Evolutionary conservation across 768 basidiomycete genomes (phyloP), one percentile per base, ranked within the genome.

Genomic region (Pleurotus citrinopileatus): DNA sequence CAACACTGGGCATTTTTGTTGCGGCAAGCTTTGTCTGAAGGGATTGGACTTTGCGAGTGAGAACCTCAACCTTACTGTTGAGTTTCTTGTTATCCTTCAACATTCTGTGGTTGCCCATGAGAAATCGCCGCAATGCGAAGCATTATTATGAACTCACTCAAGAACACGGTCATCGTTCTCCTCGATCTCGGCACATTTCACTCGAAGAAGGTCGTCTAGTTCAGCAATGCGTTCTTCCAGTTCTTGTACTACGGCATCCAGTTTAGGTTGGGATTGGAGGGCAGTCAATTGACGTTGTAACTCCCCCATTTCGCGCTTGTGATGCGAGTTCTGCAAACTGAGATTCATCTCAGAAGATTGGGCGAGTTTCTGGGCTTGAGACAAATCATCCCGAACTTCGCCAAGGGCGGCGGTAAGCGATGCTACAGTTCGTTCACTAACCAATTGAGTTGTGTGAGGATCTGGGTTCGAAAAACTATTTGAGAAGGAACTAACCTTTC

Each of bases 61-160:
- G 72, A 8, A 79, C 73, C 53, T 91, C 90, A 34, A 89, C 82
- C 67, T 86, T 91, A 54, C 70, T 72, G 2, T 72, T 72, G 22
- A 92, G 73, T 60, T 87, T 90, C 73, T 90, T 91, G 70, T 89
- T 91, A 58, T 86, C 84, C 67, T 90, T 91, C 57, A 89, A 65
- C 65, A 89, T 81, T 60, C 90, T 92, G 60, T 19, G 50, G 27
- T 28, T 32, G 26, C 42, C n/a, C 58, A 13, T 54, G 57, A 50
- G 59, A 22, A 44, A 52, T 43, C 54, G 32, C 13, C 8, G 52
- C 38, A 42, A 28, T 36, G 29, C 38, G 50, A 23, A 60, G 45
- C 47, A 45, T 36, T 46, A 53, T 15, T 13, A n/a, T 53, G 26
- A 26, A 75, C 86, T 60, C 69, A 92, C 90, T 86, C 87, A 56